Evolutionary conservation across 129 eudicot species (phyloP), one percentile per base, ranked within the genome.

Genomic region (Flaveria ramosissima): DNA sequence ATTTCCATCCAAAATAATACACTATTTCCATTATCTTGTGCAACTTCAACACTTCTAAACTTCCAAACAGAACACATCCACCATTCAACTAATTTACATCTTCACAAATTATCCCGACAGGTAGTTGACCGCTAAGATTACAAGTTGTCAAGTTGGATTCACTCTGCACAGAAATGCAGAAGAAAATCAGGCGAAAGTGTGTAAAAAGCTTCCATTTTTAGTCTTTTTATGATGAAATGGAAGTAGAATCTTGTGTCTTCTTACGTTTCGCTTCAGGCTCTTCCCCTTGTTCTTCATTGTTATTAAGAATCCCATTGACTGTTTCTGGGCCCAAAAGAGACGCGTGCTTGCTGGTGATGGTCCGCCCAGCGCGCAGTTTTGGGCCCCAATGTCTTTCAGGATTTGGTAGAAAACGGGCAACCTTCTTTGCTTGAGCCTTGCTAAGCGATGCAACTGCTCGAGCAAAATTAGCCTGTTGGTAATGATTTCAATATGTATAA

Each of bases 311-410:
- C 27, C 77, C 90, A 50, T 89, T 83, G 0, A 94, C 70, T 42
- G 86, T 88, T 59, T 87, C 85, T 19, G 86, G 84, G 73, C 97
- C 97, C 81, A 94, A 78, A 76, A 94, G 96, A 43, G 98, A 94
- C 0, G 81, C 88, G 21, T 91, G 97, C 78, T 94, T 94, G 86
- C 93, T 89, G 36, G 98, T 94, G 50, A 94, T 83, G 66, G 85
- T 84, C 46, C 98, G 97, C 14, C 98, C 98, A 12, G 98, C 98
- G 71, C 97, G 80, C 7, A 94, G 87, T 82, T 94, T 94, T 15
- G 98, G 98, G 11, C 98, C 98, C 98, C 97, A 94, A 76, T 94
- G 96, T 52, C 89, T 81, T 83, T 94, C 98, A 0, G 98, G 98
- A 77, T 94, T 94, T 3, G 97, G 98, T 77, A 89, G 98, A 66